Evolutionary conservation across 2,329 filamentous ascomycete genomes (phyloP), one percentile per base, ranked within the genome.

Genomic region (Paraphoma sp.): DNA sequence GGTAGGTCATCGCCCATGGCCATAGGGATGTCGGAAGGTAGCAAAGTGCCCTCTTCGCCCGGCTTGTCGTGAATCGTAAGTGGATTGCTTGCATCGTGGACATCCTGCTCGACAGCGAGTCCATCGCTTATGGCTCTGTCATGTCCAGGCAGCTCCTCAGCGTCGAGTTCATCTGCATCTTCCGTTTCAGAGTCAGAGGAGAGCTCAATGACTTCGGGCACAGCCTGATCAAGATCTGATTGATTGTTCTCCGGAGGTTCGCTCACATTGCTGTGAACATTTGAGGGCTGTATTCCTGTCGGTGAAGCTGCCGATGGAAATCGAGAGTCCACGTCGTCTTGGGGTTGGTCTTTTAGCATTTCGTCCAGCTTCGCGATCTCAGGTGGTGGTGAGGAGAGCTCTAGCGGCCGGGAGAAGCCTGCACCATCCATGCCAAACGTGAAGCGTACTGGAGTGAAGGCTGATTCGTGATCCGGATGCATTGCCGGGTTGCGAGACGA

Each of bases 401-500:
- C 61, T 28, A 63, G 12, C 7, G 56, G 64, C 11, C 65, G 63
- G 8, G 67, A 73, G 43, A 65, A 68, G 1, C 61, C 59, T 40
- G 68, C 55, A 1, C 69, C 72, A 58, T 76, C 74, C 47, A 73
- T 61, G 4, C 74, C 74, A 43, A 76, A 76, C 2, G 71, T 70
- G 36, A 76, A 76, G 7, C 74, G 61, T 7, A 76, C 61, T 43
- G 74, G 73, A 2, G 72, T 75, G 28, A 74, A 76, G 3, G 67
- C 72, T 4, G 73, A 73, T 48, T 75, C 71, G 40, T 76, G 74
- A 14, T 68, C 68, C 11, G 64, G 64, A 45, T 73, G 68, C 12
- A 63, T 51, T 18, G 59, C 59, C 6, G 62, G 57, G 11, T 61
- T 58, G 41, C 56, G 70, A 4, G 67, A 65, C 12, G 72, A 66